Evolutionary conservation across 169 alveolate genomes (phyloP).

Genomic region (Ichthyophthirius multifiliis): DNA sequence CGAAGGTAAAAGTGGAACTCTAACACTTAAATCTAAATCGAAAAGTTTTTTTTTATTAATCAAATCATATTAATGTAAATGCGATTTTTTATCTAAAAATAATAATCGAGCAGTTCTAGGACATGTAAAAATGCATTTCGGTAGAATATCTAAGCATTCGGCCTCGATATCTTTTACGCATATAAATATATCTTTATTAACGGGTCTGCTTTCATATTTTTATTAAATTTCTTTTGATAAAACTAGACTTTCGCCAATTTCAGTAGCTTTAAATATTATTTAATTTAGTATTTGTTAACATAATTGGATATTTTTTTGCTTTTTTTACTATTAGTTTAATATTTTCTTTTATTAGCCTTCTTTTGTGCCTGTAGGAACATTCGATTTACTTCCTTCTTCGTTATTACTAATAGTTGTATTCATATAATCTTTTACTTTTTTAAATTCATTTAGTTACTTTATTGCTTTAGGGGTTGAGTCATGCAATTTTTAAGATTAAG

Average conservation of each 20-base stretch:
- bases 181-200: slow-evolving; percentile 37
- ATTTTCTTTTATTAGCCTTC: too few relatives aligned
- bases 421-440: background rate
- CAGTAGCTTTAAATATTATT: slow-evolving; percentile 24
- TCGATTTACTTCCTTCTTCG: too few relatives aligned
- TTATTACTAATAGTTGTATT: too few relatives aligned
- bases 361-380: too few relatives aligned
- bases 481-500: too few relatives aligned
- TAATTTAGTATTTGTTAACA: slow-evolving; percentile 10
- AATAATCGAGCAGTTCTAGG: slow-evolving; percentile 38
- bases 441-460: background rate
- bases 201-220: slow-evolving; percentile 51
- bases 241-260: slow-evolving; percentile 37
- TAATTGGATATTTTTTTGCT: background rate
- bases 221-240: slow-evolving; percentile 42
- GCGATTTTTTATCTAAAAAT: slow-evolving; percentile 30
- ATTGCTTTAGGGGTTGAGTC: too few relatives aligned
- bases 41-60: background rate
- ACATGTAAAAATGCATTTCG: slow-evolving; percentile 33
- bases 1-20: background rate
- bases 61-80: background rate
- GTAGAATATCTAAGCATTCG: slow-evolving; percentile 44
- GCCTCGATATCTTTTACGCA: slow-evolving; percentile 35
- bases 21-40: background rate
- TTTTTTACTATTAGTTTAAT: background rate